phyloP scores from a whole-genome alignment of 768 basidiomycete species.

The Amanita exitialis region DNA sequence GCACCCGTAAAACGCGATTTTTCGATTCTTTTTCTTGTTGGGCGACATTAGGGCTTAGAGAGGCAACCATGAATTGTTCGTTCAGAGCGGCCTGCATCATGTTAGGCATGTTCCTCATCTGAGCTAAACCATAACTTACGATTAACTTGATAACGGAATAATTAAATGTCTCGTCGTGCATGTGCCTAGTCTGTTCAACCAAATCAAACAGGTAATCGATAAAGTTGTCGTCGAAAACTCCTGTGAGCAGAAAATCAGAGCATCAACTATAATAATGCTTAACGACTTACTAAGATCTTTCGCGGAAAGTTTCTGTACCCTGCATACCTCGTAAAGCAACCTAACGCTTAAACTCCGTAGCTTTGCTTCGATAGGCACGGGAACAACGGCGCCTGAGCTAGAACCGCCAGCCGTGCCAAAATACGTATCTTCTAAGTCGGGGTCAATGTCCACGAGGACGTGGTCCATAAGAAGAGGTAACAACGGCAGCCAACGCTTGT shows the following conservation, averaged over 20 bases:
- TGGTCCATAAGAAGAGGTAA: constrained; percentile 81
- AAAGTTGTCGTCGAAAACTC: constrained; percentile 72
- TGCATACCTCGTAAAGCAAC: constrained; percentile 86
- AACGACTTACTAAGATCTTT: constrained; percentile 65
- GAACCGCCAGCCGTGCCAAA: constrained; percentile 31
- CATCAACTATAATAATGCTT: neutral
- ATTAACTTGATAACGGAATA: constrained; percentile 93
- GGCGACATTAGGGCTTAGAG: constrained; percentile 28
- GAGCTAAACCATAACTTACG: constrained; percentile 33
- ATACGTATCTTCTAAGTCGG: constrained; percentile 56
- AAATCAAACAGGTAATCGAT: constrained; percentile 88
- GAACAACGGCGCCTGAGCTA: constrained; percentile 25
- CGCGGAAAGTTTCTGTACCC: constrained; percentile 74
- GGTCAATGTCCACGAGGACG: constrained; percentile 72
- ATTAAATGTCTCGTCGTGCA: constrained; percentile 88
- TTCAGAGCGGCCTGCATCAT: constrained; percentile 72
- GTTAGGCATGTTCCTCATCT: neutral
- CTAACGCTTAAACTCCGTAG: constrained; percentile 61
- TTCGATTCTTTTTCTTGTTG: constrained; percentile 25
- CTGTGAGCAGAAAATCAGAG: constrained; percentile 25
- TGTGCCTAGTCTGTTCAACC: constrained; percentile 83
- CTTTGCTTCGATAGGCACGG: constrained; percentile 78
- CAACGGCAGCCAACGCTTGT: constrained; percentile 76
- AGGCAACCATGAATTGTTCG: constrained; percentile 97
- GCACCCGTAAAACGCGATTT: constrained; percentile 76